phyloP scores from a whole-genome alignment of 768 basidiomycete genomes.

The Trametes cingulata region DNA sequence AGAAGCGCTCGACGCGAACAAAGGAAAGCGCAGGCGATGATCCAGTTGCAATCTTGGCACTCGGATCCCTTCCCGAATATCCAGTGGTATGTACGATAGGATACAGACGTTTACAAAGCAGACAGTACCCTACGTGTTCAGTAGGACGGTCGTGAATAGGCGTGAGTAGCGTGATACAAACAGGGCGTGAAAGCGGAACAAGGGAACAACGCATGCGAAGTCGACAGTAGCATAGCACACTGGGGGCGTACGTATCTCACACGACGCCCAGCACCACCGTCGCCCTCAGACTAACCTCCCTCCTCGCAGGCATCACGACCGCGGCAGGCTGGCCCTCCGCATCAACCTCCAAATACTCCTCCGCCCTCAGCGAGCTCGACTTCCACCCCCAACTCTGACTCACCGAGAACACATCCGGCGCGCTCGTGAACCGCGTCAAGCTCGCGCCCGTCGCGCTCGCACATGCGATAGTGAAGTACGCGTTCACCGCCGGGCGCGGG shows the following conservation, averaged over 20 bases:
- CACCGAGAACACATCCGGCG: conserved; percentile 82
- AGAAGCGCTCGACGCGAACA: conserved; percentile 57
- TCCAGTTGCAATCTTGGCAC: too few relatives aligned
- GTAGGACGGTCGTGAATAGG: not conserved
- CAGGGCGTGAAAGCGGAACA: too few relatives aligned
- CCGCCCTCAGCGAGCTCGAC: conserved; percentile 52
- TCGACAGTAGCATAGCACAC: too few relatives aligned
- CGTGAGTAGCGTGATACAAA: conserved; percentile 2
- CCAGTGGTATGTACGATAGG: conserved; percentile 7
- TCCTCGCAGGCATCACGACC: conserved; percentile 28
- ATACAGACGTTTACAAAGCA: not conserved
- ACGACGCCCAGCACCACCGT: conserved; percentile 80
- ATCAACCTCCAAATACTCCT: conserved; percentile 42
- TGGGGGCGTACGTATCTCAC: conserved; percentile 33
- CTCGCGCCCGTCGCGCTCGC: conserved; percentile 79
- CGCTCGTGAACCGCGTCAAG: conserved; percentile 80
- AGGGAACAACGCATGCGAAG: too few relatives aligned
- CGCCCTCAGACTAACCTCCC: conserved; percentile 68
- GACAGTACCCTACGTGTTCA: not conserved
- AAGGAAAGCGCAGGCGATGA: conserved; percentile 49
- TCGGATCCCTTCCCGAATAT: not conserved
- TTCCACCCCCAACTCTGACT: conserved; percentile 97
- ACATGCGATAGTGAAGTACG: conserved; percentile 85
- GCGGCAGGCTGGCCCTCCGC: conserved; percentile 20
- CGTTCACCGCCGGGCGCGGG: conserved; percentile 66